These are phyloP conservation scores for Cercis canadensis DNA, from an alignment of 306 rosid species.

Conservation along the genomic window DNA sequence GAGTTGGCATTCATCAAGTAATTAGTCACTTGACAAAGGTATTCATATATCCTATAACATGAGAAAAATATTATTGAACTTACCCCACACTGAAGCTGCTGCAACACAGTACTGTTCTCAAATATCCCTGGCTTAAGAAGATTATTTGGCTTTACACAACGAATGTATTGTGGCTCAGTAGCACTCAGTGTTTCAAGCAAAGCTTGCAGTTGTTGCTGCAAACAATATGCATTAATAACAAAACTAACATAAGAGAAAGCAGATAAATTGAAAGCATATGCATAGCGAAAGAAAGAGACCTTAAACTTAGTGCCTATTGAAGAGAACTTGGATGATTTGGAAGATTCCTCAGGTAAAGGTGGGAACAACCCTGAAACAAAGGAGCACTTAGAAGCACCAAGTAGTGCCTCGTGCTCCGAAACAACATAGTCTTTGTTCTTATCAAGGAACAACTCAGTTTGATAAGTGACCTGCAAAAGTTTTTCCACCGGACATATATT, in stretches of 20 bases:
- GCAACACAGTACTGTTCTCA: conserved; percentile 68
- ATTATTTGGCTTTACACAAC: conserved; percentile 81
- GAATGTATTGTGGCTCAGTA: conserved; percentile 90
- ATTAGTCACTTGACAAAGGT: conserved; percentile 24
- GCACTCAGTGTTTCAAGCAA: conserved; percentile 92
- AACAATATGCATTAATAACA: conserved; percentile 29
- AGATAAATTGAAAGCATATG: conserved; percentile 9
- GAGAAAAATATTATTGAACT: conserved; percentile 44
- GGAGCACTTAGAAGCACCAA: conserved; percentile 77
- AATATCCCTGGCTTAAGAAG: conserved; percentile 70
- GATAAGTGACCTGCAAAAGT: conserved; percentile 88
- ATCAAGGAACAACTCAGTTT: conserved; percentile 89
- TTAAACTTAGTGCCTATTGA: conserved; percentile 88
- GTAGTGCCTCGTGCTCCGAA: conserved; percentile 88
- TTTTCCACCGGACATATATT: conserved; percentile 5
- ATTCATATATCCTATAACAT: conserved; percentile 21
- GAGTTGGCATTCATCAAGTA: conserved; percentile 30
- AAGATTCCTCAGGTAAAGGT: conserved; percentile 80
- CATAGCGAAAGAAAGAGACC: conserved; percentile 51
- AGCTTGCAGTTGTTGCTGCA: conserved; percentile 89
- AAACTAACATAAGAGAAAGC: conserved; percentile 17
- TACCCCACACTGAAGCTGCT: conserved; percentile 96
- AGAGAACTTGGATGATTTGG: conserved; percentile 92
- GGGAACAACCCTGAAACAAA: conserved; percentile 90
- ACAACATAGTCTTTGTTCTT: conserved; percentile 97